phyloP scores from a whole-genome alignment of 139 green algal genomes.

The Asterochloris sp. region DNA sequence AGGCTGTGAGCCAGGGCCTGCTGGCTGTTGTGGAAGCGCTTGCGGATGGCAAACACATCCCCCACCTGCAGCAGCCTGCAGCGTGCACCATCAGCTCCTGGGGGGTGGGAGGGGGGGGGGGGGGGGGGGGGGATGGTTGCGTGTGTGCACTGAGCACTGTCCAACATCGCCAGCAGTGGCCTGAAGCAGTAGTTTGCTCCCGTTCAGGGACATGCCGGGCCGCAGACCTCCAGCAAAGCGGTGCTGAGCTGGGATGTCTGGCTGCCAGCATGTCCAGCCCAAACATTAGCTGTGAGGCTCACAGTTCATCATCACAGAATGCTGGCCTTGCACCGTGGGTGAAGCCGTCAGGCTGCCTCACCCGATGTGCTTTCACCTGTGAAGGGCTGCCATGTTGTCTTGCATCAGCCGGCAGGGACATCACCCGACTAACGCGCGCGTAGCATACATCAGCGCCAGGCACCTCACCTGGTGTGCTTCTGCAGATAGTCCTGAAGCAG shows the following conservation, averaged over 20 bases:
- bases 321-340: too few relatives aligned
- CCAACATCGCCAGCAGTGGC: neutral
- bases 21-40: neutral
- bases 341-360: neutral
- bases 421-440: too few relatives aligned
- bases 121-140: too few relatives aligned
- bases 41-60: slow-evolving; percentile 23
- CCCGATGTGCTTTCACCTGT: neutral
- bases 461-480: neutral
- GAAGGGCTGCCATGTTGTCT: neutral
- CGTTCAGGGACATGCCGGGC: neutral
- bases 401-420: neutral
- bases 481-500: slow-evolving; percentile 24
- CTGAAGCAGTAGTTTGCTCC: neutral
- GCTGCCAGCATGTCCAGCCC: neutral
- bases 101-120: slow-evolving; percentile 5
- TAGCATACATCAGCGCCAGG: too few relatives aligned
- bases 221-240: neutral
- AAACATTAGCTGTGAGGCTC: neutral
- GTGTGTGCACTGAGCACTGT: neutral
- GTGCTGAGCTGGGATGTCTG: neutral
- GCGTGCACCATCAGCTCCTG: slow-evolving; percentile 9
- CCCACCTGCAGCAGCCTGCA: slow-evolving; percentile 27
- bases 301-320: neutral
- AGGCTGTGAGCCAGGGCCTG: neutral